A percentile compares a stretch with the other conserved stretches of the same genome.
Evolutionary conservation across 352 stramenopile species (phyloP).

Genomic region (Phytophthora chlamydospora): DNA sequence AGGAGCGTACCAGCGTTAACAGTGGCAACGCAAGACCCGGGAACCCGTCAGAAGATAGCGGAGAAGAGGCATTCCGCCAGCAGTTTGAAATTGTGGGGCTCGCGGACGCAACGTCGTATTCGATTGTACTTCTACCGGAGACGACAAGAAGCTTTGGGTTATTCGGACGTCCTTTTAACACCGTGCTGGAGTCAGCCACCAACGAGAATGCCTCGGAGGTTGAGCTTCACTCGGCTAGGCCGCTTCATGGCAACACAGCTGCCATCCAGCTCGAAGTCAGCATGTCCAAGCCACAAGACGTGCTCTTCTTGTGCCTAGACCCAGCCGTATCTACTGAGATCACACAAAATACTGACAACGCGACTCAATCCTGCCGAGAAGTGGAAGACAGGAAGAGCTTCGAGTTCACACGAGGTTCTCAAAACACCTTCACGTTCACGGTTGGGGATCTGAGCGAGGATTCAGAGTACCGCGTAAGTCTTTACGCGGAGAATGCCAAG

Average conservation of each 20-base stretch:
- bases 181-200: slow-evolving; percentile 55
- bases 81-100: slow-evolving; percentile 52
- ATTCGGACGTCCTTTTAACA: slow-evolving; percentile 51
- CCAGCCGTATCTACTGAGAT: background rate
- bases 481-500: slow-evolving; percentile 65
- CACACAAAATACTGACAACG: slow-evolving; percentile 2
- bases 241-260: slow-evolving; percentile 44
- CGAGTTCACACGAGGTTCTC: slow-evolving; percentile 22
- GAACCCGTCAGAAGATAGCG: background rate
- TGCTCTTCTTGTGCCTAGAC: slow-evolving; percentile 54
- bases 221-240: slow-evolving; percentile 28
- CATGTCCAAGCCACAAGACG: slow-evolving; percentile 68
- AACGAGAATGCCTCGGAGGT: slow-evolving; percentile 75
- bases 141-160: slow-evolving; percentile 68
- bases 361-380: slow-evolving; percentile 35
- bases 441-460: slow-evolving; percentile 66
- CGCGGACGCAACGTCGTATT: slow-evolving; percentile 53
- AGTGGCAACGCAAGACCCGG: background rate
- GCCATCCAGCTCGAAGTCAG: slow-evolving; percentile 47
- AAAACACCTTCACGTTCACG: slow-evolving; percentile 42
- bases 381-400: slow-evolving; percentile 34
- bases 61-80: slow-evolving; percentile 21
- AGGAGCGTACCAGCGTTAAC: slow-evolving; percentile 5
- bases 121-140: slow-evolving; percentile 65
- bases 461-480: slow-evolving; percentile 41